phyloP scores from a whole-genome alignment of 192 early-diverging fungal genomes.

The Rhizophlyctis rosea region DNA sequence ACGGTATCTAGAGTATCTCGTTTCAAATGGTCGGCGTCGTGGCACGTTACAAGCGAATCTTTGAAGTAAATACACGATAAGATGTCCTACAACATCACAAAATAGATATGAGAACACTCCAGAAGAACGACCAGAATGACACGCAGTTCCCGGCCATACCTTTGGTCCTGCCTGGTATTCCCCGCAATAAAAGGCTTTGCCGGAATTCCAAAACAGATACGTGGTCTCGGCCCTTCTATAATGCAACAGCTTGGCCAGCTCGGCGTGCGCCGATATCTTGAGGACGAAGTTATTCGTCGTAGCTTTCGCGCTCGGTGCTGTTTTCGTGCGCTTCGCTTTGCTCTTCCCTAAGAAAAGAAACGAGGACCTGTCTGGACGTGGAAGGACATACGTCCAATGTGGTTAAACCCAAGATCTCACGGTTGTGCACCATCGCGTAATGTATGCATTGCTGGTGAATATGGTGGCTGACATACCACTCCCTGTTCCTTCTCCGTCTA shows the following conservation, averaged over 20 bases:
- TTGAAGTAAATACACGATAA: constrained; percentile 75
- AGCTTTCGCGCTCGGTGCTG: constrained; percentile 16
- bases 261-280: constrained; percentile 39
- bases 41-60: constrained; percentile 74
- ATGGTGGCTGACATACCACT: not conserved
- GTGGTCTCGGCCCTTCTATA: constrained; percentile 35
- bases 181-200: constrained; percentile 68
- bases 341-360: constrained; percentile 20
- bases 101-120: not conserved
- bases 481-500: constrained; percentile 20
- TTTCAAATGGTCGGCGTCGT: constrained; percentile 78
- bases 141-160: too few species aligned
- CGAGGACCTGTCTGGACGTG: constrained; percentile 6
- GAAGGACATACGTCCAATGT: too few species aligned
- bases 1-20: constrained; percentile 77
- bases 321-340: constrained; percentile 33
- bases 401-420: too few species aligned
- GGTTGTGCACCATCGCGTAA: too few species aligned
- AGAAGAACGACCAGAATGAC: not conserved
- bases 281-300: constrained; percentile 33
- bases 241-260: constrained; percentile 43
- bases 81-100: constrained; percentile 64
- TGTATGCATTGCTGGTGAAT: not conserved
- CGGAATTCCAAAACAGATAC: constrained; percentile 74
- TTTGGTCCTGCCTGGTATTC: constrained; percentile 59